Evolutionary conservation across 495 filamentous ascomycete species (phyloP).

Genomic region (Podospora tetraspora): DNA sequence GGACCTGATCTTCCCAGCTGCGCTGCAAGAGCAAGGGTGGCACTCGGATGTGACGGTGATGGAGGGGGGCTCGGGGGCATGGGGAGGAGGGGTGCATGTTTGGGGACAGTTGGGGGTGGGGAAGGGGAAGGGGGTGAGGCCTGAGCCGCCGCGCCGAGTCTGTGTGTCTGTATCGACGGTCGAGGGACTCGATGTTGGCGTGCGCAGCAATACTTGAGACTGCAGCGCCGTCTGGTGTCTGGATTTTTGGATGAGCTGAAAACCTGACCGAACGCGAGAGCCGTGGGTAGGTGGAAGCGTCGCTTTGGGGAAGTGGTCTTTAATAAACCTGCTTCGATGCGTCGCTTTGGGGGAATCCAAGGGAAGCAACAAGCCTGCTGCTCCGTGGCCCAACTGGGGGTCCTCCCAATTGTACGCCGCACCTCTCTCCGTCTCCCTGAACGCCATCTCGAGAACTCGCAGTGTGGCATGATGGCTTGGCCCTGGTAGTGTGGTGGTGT

Average conservation of each 20-base stretch:
- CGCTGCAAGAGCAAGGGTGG: conserved; percentile 31
- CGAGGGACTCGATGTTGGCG: not conserved
- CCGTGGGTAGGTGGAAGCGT: not conserved
- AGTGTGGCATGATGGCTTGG: not conserved
- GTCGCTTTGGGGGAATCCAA: not conserved
- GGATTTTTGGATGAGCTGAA: not conserved
- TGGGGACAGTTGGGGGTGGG: conserved; percentile 20
- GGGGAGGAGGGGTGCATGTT: conserved; percentile 21
- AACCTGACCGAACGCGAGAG: not conserved
- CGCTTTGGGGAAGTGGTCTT: not conserved
- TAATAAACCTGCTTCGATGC: too few species aligned
- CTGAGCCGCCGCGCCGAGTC: conserved; percentile 12
- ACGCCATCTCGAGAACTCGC: not conserved
- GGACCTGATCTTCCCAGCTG: conserved; percentile 9
- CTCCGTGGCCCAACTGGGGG: not conserved
- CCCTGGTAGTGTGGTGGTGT: not conserved
- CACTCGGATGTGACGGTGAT: conserved; percentile 33
- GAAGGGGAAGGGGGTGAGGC: conserved; percentile 16
- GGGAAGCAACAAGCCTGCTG: not conserved
- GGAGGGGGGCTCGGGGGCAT: conserved; percentile 19
- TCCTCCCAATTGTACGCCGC: not conserved
- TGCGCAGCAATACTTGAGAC: not conserved
- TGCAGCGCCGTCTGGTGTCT: too few species aligned
- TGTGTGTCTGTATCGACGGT: conserved; percentile 11
- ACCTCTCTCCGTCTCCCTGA: not conserved